Base-by-base conservation (phyloP, 768 basidiomycete species). In the Hericium rajendrae region DNA sequence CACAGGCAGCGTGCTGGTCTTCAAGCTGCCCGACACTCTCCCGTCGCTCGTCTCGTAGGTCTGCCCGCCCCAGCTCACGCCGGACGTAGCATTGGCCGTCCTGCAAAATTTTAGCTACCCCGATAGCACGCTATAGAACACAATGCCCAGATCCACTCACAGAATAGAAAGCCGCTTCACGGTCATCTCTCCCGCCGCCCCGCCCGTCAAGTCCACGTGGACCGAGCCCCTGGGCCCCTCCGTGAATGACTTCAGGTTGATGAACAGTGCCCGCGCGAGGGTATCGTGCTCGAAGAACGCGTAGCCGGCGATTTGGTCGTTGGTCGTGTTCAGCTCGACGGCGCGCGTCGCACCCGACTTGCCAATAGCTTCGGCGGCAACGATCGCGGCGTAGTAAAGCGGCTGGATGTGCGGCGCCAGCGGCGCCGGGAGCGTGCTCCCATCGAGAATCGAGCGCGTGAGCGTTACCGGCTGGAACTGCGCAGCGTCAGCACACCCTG, bases 391-490 rank as follows among this genome's bases (percentile, higher is more conserved):
- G 60, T 87, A 87, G 67, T 86, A 88, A 18, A 77, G 72, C 0
- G 85, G 80, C 61, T 85, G 84, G 54, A 88, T 71, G 58, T 85
- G 84, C 2, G 85, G 78, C 24, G 76, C 70, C 13, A 77, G 69
- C 0, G 84, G 82, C 4, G 68, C 66, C 18, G 76, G 26, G 12
- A 85, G 74, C 2, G 74, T 61, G 12, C 78, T 72, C 9, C 79
- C 84, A 64, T 86, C 78, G 51, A 80, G 63, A 20, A 74, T 83
- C 2, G 83, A 86, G 15, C 77, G 72, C 41, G 80, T 80, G 48
- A 88, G 69, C 1, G 79, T 71, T 38, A 73, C 66, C 4, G 86
- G 86, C 68, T 88, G 86, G 51, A 88, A 76, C 86, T 86, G 53
- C 18, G 18, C 13, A 2, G 20, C 20, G 6, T 46, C 15, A 15